A percentile compares a stretch with the other conserved stretches of the same genome.
Evolutionary conservation across 73 alveolate species (phyloP).

Genomic region (Blepharisma japonicum): DNA sequence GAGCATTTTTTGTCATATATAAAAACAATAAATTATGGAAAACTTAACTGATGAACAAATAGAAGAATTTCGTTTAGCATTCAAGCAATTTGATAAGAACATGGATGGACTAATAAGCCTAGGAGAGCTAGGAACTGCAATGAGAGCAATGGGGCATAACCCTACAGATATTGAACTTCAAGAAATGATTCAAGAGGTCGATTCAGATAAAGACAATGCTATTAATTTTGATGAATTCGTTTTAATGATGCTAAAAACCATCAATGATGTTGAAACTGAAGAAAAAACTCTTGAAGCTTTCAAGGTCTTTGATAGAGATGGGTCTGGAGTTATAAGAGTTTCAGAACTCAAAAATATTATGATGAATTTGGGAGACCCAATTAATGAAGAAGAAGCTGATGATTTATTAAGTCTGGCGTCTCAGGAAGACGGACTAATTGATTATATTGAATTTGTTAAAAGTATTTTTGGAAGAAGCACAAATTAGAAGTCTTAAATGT

Average conservation of each 20-base stretch:
- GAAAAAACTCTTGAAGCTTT: slow-evolving; percentile 98
- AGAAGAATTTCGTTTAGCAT: slow-evolving; percentile 92
- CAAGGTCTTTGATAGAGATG: slow-evolving; percentile 97
- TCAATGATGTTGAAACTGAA: slow-evolving; percentile 81
- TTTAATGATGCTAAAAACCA: slow-evolving; percentile 68
- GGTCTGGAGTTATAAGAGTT: slow-evolving; percentile 83
- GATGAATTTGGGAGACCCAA: slow-evolving; percentile 77
- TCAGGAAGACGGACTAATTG: slow-evolving; percentile 86
- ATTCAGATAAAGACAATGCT: slow-evolving; percentile 77
- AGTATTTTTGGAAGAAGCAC: slow-evolving; percentile 58
- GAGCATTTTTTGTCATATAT: no score
- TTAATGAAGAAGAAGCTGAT: slow-evolving; percentile 87
- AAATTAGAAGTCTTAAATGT: no score
- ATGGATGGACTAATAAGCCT: slow-evolving; percentile 92
- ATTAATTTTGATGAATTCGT: slow-evolving; percentile 82
- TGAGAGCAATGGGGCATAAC: slow-evolving; percentile 95
- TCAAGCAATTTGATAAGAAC: slow-evolving; percentile 93
- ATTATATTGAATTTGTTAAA: slow-evolving; percentile 78
- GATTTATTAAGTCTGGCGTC: slow-evolving; percentile 91
- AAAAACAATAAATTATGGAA: no score
- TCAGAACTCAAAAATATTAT: slow-evolving; percentile 79
- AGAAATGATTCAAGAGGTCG: slow-evolving; percentile 82
- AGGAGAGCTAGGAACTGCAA: slow-evolving; percentile 94
- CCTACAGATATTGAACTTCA: slow-evolving; percentile 92
- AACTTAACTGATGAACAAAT: slow-evolving; percentile 80